Evolutionary conservation across 169 alveolate species (phyloP).

Genomic region (Cryptosporidium sp.): DNA sequence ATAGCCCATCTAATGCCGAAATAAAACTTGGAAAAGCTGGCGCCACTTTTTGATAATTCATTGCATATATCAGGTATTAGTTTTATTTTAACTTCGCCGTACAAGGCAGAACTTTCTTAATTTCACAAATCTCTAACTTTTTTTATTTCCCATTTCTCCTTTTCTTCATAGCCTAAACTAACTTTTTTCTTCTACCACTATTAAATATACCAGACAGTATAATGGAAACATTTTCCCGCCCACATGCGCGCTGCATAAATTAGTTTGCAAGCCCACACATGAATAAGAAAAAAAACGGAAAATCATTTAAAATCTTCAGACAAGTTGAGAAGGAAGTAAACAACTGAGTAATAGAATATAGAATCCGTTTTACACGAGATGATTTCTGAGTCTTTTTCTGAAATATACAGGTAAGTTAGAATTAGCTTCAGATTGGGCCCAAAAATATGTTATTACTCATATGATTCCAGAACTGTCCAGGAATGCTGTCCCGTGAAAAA

Average conservation of each 20-base stretch:
- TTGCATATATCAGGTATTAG: not conserved
- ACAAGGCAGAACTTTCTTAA: not conserved
- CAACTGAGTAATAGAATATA: not conserved
- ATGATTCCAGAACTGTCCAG: slow-evolving; percentile 45
- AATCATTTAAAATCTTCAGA: not conserved
- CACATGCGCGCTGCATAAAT: slow-evolving; percentile 57
- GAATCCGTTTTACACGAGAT: not conserved
- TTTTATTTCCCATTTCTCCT: not conserved
- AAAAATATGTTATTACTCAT: not conserved
- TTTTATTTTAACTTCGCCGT: not conserved
- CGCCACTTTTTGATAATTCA: not conserved
- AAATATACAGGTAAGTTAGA: slow-evolving; percentile 59
- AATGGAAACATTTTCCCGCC: slow-evolving; percentile 35
- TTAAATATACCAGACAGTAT: not conserved
- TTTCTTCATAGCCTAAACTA: not conserved
- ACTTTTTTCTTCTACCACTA: not conserved
- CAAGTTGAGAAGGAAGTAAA: not conserved
- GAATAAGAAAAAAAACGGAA: not conserved
- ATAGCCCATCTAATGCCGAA: not conserved
- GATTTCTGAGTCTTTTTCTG: slow-evolving; percentile 71
- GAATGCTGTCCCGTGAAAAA: slow-evolving; percentile 58
- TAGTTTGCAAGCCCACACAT: slow-evolving; percentile 53
- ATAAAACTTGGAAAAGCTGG: not conserved
- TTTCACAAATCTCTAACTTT: no score
- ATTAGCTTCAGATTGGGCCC: no score